phyloP scores from a whole-genome alignment of 441 rosid genomes.

The Brassica hybrid region DNA sequence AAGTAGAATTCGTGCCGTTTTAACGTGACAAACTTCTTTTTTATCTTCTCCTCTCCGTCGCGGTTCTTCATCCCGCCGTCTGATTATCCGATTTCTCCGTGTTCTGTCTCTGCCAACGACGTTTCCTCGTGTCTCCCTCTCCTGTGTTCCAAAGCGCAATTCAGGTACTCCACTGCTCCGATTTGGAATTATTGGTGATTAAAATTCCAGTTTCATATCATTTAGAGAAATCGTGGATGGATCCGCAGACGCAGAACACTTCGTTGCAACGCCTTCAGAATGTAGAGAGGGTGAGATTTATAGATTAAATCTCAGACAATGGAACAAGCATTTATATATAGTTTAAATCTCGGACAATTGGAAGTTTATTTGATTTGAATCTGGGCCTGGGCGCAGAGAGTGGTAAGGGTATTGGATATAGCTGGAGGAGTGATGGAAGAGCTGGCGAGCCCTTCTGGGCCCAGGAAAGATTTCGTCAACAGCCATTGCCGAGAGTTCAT shows the following conservation, averaged over 20 bases:
- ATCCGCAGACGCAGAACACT: constrained; percentile 81
- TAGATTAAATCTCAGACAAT: too few species aligned
- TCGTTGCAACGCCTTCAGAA: constrained; percentile 91
- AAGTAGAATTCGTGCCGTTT: constrained; percentile 22
- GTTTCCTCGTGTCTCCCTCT: too few species aligned
- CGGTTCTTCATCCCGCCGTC: constrained; percentile 12
- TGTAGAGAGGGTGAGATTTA: constrained; percentile 72
- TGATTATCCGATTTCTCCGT: not conserved
- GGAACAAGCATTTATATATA: not conserved
- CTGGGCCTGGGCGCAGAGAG: constrained; percentile 66
- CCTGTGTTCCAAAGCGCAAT: too few species aligned
- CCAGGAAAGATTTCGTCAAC: constrained; percentile 79
- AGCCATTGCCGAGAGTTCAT: constrained; percentile 90
- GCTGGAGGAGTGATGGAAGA: constrained; percentile 95
- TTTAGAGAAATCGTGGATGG: constrained; percentile 51
- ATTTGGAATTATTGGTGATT: too few species aligned
- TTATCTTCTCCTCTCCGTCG: not conserved
- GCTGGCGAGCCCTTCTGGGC: constrained; percentile 72
- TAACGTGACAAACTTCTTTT: not conserved
- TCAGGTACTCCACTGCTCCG: too few species aligned
- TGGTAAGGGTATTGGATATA: constrained; percentile 86
- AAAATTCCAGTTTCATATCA: too few species aligned
- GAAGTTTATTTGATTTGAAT: not conserved
- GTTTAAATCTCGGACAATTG: not conserved
- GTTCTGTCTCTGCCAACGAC: not conserved